Evolutionary conservation across 805 yeast species (phyloP), one percentile per base, ranked within the genome.

Genomic region (Wickerhamomyces queroliae): DNA sequence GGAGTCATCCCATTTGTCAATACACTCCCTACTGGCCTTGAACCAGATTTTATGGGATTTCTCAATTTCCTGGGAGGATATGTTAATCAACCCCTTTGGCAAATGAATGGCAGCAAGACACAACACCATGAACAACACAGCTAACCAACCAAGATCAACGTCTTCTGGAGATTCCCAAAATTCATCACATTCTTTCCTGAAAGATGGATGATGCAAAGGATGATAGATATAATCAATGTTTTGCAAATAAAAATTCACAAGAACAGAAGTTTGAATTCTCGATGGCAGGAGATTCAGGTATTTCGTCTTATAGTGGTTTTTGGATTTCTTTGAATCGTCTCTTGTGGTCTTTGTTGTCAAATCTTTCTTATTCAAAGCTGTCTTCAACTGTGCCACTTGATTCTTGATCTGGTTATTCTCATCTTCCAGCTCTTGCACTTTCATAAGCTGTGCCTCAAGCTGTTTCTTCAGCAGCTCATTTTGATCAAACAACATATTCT

Each of bases 171-270:
- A 42, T 17, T 40, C 16, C 56, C 56, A 53, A 21, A 52, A 48
- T 11, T 33, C 23, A 21, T 47, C 50, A 21, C 52, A 21, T 5
- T 47, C 38, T 13, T 23, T 35, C 15, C 37, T 43, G 36, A 56
- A 56, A 2, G 52, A 36, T 19, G 59, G 60, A 42, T 56, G 59
- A 33, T 56, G 61, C 11, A 56, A 24, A 4, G 61, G 56, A 38
- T 56, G 61, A 35, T 55, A 55, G 20, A 56, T 53, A 45, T 54
- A 56, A 34, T 56, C 61, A 23, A 56, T 42, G 36, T 56, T 49
- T 17, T 45, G 48, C 26, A 56, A 36, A 30, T 56, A 56, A 32
- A 54, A 54, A 18, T 56, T 56, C 9, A 53, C 54, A 3, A 56
- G 30, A 11, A 53, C 30, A 25, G 44, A 49, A 1, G 56, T 50